phyloP scores from a whole-genome alignment of 2,329 filamentous ascomycete genomes.

The Fusarium musae region DNA sequence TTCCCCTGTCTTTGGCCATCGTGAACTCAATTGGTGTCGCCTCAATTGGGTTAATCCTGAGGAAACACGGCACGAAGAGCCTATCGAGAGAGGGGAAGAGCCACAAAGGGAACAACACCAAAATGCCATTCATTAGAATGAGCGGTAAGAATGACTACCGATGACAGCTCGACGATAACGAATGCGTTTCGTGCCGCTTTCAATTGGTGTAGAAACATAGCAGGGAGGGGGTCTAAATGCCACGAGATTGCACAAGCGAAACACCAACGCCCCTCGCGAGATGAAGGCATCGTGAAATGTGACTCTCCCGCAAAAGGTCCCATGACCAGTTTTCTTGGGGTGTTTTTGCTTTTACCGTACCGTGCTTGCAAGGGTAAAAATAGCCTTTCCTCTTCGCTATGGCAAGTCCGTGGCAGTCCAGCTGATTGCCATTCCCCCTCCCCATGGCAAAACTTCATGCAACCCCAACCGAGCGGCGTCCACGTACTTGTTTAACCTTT shows the following conservation, averaged over 20 bases:
- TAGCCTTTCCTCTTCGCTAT: neutral
- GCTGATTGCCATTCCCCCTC: constrained; percentile 9
- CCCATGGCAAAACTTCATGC: neutral
- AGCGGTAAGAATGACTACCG: neutral
- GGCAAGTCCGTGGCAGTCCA: constrained; percentile 1
- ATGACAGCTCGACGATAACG: neutral
- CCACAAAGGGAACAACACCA: neutral
- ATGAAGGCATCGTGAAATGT: constrained; percentile 31
- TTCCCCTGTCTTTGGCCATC: neutral
- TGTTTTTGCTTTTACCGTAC: constrained; percentile 1
- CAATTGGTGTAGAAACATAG: neutral
- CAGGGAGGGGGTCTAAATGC: neutral
- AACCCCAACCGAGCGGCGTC: constrained; percentile 16
- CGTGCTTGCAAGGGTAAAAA: neutral
- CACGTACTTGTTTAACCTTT: neutral
- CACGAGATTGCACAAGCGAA: neutral
- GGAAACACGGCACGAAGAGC: neutral
- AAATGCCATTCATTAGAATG: neutral
- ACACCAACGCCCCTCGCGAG: neutral
- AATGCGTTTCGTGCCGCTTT: neutral
- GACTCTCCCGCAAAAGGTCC: constrained; percentile 25
- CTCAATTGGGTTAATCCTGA: neutral
- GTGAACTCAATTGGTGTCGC: constrained; percentile 2
- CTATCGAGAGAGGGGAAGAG: neutral
- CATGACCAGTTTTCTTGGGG: constrained; percentile 16